A percentile compares a stretch with the other conserved stretches of the same genome.
These are phyloP conservation scores for Aspergillus kassunensis DNA, from an alignment of 495 filamentous ascomycete genomes.

Conservation along the genomic window DNA sequence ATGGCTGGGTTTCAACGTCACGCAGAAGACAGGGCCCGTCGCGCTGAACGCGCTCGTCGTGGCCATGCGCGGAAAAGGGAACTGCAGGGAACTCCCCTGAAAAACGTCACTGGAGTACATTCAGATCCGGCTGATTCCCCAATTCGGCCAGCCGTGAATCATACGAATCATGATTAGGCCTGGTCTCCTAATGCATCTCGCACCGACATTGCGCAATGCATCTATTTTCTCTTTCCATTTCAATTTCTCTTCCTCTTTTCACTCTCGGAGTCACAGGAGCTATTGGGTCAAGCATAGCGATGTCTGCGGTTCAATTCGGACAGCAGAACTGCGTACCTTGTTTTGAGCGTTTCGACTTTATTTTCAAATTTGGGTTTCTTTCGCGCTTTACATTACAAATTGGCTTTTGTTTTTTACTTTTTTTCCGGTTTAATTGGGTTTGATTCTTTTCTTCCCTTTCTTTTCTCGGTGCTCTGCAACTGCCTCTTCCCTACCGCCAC, in stretches of 20 bases:
- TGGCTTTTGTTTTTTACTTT: too few relatives aligned
- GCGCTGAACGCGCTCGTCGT: conserved; percentile 15
- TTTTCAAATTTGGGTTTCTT: neutral
- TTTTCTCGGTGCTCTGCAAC: too few relatives aligned
- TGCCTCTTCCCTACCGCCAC: too few relatives aligned
- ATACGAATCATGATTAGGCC: neutral
- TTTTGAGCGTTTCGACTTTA: neutral
- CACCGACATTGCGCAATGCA: neutral
- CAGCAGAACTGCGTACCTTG: neutral
- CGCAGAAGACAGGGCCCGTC: conserved; percentile 19
- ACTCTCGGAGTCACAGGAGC: conserved; percentile 2
- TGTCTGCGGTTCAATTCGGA: neutral
- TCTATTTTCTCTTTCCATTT: neutral
- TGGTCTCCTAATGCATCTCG: neutral
- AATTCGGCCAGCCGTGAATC: neutral
- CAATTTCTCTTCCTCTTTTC: neutral
- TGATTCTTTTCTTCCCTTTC: too few relatives aligned
- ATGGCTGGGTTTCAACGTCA: conserved; percentile 20
- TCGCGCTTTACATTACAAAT: too few relatives aligned
- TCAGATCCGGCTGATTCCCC: conserved; percentile 2
- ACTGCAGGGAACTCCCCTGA: neutral
- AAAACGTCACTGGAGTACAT: neutral
- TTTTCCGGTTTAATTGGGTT: too few relatives aligned
- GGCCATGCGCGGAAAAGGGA: conserved; percentile 19
- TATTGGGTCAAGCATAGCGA: conserved; percentile 7